Conservation (phyloP, 1,139 yeast genomes). For the Suhomyces maxii region DNA sequence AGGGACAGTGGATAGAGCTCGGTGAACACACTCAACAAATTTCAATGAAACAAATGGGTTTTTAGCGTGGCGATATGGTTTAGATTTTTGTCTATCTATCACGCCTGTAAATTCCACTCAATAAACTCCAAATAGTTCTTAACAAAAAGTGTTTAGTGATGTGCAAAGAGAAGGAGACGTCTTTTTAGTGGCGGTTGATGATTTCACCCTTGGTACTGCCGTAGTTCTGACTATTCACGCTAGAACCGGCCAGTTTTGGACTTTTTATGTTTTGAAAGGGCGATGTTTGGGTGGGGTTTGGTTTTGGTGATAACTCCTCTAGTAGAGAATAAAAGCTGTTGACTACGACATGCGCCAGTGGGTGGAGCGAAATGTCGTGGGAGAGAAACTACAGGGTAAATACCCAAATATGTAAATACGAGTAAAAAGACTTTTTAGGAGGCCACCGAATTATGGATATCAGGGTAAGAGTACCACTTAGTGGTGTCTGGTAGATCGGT, state of each 20-base stretch:
- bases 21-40: too few relatives aligned
- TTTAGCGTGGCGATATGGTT: background rate
- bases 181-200: too few relatives aligned
- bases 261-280: background rate
- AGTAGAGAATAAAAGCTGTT: slow-evolving; percentile 5
- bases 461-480: too few relatives aligned
- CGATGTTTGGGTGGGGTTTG: background rate
- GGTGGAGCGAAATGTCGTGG: slow-evolving; percentile 3
- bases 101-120: background rate
- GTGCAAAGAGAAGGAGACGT: too few relatives aligned
- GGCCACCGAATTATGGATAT: too few relatives aligned
- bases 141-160: too few relatives aligned
- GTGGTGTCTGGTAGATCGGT: too few relatives aligned
- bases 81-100: background rate
- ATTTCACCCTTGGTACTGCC: too few relatives aligned
- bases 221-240: background rate
- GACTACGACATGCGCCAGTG: slow-evolving; percentile 3
- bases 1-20: too few relatives aligned
- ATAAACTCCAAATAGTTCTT: too few relatives aligned
- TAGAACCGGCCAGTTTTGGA: background rate
- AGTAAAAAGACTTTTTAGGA: too few relatives aligned
- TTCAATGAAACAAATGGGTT: background rate
- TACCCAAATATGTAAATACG: too few relatives aligned
- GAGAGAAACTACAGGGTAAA: background rate
- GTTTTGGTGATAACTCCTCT: background rate